These are phyloP conservation scores for Fusarium setosum DNA, from an alignment of 2,329 filamentous ascomycete genomes.

Conservation along the genomic window DNA sequence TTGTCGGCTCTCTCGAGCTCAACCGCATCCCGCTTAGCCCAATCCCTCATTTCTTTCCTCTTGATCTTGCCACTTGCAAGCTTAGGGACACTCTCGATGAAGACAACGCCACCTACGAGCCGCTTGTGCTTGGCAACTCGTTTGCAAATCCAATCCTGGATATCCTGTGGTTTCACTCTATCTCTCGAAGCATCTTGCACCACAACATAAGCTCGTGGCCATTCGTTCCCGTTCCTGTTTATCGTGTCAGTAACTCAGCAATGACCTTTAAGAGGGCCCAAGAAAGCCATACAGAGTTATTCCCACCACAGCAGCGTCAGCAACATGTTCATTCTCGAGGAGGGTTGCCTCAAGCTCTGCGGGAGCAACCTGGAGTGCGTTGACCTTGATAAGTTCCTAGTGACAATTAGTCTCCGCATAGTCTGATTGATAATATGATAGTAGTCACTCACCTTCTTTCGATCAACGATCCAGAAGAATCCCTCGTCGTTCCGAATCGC, in stretches of 20 bases:
- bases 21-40: conserved; percentile 64
- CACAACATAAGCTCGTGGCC: conserved; percentile 64
- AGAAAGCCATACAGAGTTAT: conserved; percentile 54
- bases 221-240: conserved; percentile 58
- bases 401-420: conserved; percentile 25
- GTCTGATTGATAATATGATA: neutral
- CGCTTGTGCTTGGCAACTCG: conserved; percentile 64
- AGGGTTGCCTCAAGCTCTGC: conserved; percentile 67
- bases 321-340: conserved; percentile 61
- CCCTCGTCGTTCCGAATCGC: conserved; percentile 59
- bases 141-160: conserved; percentile 59
- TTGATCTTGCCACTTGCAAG: conserved; percentile 69
- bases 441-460: conserved; percentile 57
- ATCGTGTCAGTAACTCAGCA: neutral
- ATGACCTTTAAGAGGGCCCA: neutral
- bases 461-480: conserved; percentile 58
- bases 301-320: conserved; percentile 66
- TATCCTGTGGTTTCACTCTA: conserved; percentile 61
- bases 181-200: conserved; percentile 58
- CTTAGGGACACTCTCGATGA: conserved; percentile 68
- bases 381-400: conserved; percentile 69
- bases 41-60: conserved; percentile 65
- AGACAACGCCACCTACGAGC: conserved; percentile 62
- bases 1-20: conserved; percentile 41
- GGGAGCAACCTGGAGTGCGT: conserved; percentile 69